These are phyloP conservation scores for carrot (Daucus carota) DNA, from an alignment of 129 eudicot genomes.

Conservation along the genomic window DNA sequence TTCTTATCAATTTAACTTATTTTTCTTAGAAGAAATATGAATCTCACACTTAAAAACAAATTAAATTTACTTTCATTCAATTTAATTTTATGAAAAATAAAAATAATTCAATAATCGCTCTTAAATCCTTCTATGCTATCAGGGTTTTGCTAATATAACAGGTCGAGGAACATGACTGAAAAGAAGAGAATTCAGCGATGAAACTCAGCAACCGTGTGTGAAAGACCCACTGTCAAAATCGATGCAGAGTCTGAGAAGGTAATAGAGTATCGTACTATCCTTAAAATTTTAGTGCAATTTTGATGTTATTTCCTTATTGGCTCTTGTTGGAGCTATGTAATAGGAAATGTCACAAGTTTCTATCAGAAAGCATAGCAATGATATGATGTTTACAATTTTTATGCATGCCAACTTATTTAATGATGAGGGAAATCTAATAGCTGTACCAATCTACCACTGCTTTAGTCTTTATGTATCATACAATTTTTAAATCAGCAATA, in stretches of 20 bases:
- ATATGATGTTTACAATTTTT: neutral
- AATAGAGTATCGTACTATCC: too few relatives aligned
- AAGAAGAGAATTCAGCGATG: neutral
- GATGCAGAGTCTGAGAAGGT: too few relatives aligned
- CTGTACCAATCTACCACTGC: neutral
- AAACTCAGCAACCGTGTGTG: neutral
- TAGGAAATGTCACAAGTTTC: neutral
- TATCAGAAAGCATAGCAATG: neutral
- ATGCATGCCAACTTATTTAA: neutral
- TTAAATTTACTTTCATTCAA: too few relatives aligned
- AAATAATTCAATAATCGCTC: too few relatives aligned
- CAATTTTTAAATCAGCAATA: neutral
- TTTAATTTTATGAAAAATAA: too few relatives aligned
- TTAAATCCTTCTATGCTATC: too few relatives aligned
- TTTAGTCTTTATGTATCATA: neutral
- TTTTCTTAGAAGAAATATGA: too few relatives aligned
- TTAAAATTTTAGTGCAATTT: neutral
- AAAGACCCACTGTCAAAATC: too few relatives aligned
- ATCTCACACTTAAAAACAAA: too few relatives aligned
- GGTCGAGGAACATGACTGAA: neutral
- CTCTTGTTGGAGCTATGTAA: neutral
- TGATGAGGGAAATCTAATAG: neutral
- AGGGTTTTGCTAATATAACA: too few relatives aligned
- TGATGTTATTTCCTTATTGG: too few relatives aligned
- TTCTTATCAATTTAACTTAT: too few relatives aligned